Percentiles rank a stretch among this genome's conserved stretches.
Evolutionary conservation across 1,284 basidiomycete species (phyloP).

Genomic region (Exsudoporus floridanus): DNA sequence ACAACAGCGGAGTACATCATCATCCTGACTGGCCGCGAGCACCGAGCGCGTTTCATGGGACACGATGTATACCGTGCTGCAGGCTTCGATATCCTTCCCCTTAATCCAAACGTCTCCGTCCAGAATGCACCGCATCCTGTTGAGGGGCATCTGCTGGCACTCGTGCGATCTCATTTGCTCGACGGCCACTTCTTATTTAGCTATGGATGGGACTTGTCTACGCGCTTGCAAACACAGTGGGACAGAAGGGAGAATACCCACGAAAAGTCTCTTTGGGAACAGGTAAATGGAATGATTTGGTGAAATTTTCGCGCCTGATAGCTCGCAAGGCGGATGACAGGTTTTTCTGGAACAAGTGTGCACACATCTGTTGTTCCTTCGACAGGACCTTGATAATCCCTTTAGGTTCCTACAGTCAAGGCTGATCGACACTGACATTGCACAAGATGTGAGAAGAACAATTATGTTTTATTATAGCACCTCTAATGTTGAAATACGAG

Average conservation of each 20-base stretch:
- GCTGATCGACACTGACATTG: constrained; percentile 62
- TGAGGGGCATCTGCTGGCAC: constrained; percentile 83
- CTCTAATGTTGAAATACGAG: constrained; percentile 19
- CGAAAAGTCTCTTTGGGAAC: constrained; percentile 70
- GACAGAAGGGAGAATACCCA: constrained; percentile 48
- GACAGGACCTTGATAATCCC: constrained; percentile 4
- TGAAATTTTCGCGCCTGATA: constrained; percentile 19
- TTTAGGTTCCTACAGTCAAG: constrained; percentile 68
- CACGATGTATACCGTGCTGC: constrained; percentile 88
- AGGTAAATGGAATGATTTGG: constrained; percentile 44
- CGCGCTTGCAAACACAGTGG: constrained; percentile 85
- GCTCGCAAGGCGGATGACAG: constrained; percentile 79
- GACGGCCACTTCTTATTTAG: constrained; percentile 86
- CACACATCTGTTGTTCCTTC: constrained; percentile 2
- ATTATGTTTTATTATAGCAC: not conserved
- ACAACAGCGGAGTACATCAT: constrained; percentile 87
- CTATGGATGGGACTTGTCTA: constrained; percentile 90
- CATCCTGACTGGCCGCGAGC: constrained; percentile 82
- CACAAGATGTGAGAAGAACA: constrained; percentile 56
- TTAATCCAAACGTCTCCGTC: constrained; percentile 68
- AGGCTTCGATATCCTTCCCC: constrained; percentile 89
- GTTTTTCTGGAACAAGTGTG: constrained; percentile 95
- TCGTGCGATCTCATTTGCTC: constrained; percentile 85
- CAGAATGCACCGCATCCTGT: constrained; percentile 75
- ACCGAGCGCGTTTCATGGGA: constrained; percentile 77